phyloP scores from a whole-genome alignment of 106 monocot genomes.

The Vanilla planifolia region DNA sequence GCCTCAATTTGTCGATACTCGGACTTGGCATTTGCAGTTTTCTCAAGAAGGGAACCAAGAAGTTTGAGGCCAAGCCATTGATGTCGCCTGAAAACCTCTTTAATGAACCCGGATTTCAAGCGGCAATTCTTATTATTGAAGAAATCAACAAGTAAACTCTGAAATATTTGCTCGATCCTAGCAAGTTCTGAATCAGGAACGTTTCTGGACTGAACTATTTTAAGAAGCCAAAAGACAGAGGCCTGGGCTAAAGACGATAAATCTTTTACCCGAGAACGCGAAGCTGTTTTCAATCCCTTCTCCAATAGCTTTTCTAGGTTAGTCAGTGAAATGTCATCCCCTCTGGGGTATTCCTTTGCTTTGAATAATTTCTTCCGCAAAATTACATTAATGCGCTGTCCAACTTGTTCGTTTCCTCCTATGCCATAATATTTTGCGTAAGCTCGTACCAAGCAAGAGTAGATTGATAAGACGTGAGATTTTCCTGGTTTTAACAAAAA shows the following conservation, averaged over 20 bases:
- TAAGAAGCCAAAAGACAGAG: constrained; percentile 76
- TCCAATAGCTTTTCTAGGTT: constrained; percentile 46
- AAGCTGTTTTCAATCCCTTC: constrained; percentile 67
- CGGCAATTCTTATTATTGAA: constrained; percentile 68
- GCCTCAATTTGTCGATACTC: constrained; percentile 69
- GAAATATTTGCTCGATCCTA: constrained; percentile 33
- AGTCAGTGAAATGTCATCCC: constrained; percentile 33
- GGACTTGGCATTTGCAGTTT: constrained; percentile 44
- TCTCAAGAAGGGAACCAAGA: constrained; percentile 68
- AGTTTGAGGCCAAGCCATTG: constrained; percentile 54
- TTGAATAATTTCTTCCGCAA: constrained; percentile 88
- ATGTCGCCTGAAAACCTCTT: constrained; percentile 65
- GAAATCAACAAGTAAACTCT: constrained; percentile 45
- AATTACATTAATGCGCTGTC: constrained; percentile 69
- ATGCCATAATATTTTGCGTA: constrained; percentile 62
- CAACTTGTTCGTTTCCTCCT: constrained; percentile 54
- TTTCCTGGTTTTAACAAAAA: constrained; percentile 45
- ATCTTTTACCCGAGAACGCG: constrained; percentile 49
- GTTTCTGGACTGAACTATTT: constrained; percentile 57
- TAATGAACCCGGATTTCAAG: constrained; percentile 66
- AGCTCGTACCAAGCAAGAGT: constrained; percentile 47
- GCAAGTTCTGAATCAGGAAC: constrained; percentile 38
- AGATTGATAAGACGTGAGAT: constrained; percentile 56
- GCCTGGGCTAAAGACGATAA: constrained; percentile 57
- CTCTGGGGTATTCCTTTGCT: constrained; percentile 74